These are phyloP conservation scores for Leishmania braziliensis DNA, from an alignment of 208 protist species.

Conservation along the genomic window DNA sequence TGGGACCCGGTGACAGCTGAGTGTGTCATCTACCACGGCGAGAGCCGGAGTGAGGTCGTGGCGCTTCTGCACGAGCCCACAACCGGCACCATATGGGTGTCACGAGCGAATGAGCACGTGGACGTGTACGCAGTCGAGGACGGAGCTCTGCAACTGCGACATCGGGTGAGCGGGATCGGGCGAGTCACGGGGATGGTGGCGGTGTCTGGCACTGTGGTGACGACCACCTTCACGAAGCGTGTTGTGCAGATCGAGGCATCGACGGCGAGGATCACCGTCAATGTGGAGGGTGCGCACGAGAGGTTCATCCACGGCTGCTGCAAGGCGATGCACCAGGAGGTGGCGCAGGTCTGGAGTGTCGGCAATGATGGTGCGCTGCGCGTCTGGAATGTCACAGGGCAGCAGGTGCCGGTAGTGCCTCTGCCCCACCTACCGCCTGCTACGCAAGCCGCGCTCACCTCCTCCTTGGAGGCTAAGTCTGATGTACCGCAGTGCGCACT, in stretches of 20 bases:
- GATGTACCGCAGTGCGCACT: slow-evolving; percentile 28
- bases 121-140: slow-evolving; percentile 54
- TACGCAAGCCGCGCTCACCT: slow-evolving; percentile 35
- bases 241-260: slow-evolving; percentile 48
- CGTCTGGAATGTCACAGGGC: slow-evolving; percentile 54
- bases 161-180: slow-evolving; percentile 35
- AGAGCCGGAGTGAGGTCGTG: slow-evolving; percentile 46
- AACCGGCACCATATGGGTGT: slow-evolving; percentile 70
- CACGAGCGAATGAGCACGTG: slow-evolving; percentile 54
- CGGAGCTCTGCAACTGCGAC: slow-evolving; percentile 21
- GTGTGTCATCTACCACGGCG: slow-evolving; percentile 36
- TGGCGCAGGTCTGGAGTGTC: slow-evolving; percentile 64
- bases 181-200: slow-evolving; percentile 52
- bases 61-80: slow-evolving; percentile 55
- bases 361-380: slow-evolving; percentile 47
- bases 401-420: slow-evolving; percentile 35
- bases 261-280: slow-evolving; percentile 35
- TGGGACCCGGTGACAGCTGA: slow-evolving; percentile 51
- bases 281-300: slow-evolving; percentile 30
- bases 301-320: slow-evolving; percentile 57
- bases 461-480: neutral
- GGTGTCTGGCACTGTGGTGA: slow-evolving; percentile 67
- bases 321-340: slow-evolving; percentile 49
- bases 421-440: slow-evolving; percentile 25
- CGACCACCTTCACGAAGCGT: slow-evolving; percentile 48